Percentiles rank a stretch among this genome's conserved stretches.
Conservation (phyloP, 345 rosid species). For the Balakata baccata region DNA sequence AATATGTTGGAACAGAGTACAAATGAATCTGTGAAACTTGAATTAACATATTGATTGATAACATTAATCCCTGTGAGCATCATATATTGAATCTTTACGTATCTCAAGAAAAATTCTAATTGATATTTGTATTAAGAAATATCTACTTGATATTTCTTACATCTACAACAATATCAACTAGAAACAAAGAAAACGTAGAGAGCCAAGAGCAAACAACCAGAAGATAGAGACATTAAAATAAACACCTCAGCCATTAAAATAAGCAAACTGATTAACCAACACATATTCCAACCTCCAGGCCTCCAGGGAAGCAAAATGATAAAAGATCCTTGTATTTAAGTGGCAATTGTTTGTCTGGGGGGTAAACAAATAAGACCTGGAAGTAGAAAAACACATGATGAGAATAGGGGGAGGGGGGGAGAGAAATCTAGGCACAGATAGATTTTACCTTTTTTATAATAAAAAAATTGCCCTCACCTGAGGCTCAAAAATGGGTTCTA, state of each 20-base stretch:
- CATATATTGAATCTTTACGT: neutral
- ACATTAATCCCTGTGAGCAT: neutral
- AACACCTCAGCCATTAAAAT: neutral
- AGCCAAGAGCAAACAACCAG: neutral
- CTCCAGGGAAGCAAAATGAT: conserved; percentile 95
- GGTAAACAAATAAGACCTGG: conserved; percentile 89
- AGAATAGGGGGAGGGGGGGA: neutral
- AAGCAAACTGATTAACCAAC: neutral
- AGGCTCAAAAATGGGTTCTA: conserved; percentile 78
- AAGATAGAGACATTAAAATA: neutral
- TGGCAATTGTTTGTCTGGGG: conserved; percentile 79
- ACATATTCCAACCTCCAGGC: conserved; percentile 62
- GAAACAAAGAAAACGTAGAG: neutral
- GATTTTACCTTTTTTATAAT: neutral
- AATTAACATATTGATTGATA: neutral
- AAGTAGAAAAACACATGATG: conserved; percentile 23
- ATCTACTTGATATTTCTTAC: neutral
- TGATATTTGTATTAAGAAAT: neutral
- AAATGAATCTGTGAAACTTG: neutral
- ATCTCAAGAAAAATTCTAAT: neutral
- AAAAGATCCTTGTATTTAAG: conserved; percentile 81
- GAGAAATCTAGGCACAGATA: neutral
- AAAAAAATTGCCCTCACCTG: conserved; percentile 46
- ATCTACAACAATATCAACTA: neutral
- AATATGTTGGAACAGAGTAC: neutral